Base-by-base conservation (phyloP, 352 stramenopile genomes). In the Phytophthora syringae region DNA sequence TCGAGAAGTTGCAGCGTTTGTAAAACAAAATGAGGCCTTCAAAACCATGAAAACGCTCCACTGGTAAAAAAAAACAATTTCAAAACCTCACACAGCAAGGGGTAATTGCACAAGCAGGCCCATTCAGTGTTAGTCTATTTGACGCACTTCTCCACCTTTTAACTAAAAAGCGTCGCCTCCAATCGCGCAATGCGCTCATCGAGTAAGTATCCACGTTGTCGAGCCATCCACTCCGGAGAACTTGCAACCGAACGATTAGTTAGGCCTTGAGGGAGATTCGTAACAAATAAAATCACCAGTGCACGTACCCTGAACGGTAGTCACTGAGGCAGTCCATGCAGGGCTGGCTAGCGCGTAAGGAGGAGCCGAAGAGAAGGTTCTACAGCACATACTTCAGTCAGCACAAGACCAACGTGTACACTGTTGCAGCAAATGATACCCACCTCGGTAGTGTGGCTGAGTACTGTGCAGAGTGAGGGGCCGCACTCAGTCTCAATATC, bases 401-500 rank as follows among this genome's bases (percentile, higher is more conserved):
- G 5, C 15, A 50, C 34, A 1, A 44, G 13, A 4, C 32, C 20
- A 39, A 50, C 18, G n/a, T 13, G 20, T 21, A 39, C 5, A 13
- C 7, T 20, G 10, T 43, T 12, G 22, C n/a, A 28, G 36, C 18
- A 28, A 15, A 13, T 18, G 21, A 47, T 18, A 27, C 36, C 30
- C 28, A 83, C 77, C 65, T 91, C 84, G 2, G 84, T 88, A 12
- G 77, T 85, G 49, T 89, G 79, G 47, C 77, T 90, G 7, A 93
- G 58, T 7, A 90, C 44, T 11, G 77, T 91, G 57, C 72, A 84
- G 13, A 93, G 60, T 11, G 84, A 85, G 2, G 82, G 69, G 0
- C 82, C 80, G 0, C 72, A 85, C 34, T 86, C 70, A 10, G 78
- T 61, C 42, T 91, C 80, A 30, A 93, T 79, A 12, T 78, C 73